Percentiles rank a stretch among this genome's conserved stretches.
Evolutionary conservation across 176 grass and related monocot genomes (phyloP).

Genomic region (Oryza australiensis): DNA sequence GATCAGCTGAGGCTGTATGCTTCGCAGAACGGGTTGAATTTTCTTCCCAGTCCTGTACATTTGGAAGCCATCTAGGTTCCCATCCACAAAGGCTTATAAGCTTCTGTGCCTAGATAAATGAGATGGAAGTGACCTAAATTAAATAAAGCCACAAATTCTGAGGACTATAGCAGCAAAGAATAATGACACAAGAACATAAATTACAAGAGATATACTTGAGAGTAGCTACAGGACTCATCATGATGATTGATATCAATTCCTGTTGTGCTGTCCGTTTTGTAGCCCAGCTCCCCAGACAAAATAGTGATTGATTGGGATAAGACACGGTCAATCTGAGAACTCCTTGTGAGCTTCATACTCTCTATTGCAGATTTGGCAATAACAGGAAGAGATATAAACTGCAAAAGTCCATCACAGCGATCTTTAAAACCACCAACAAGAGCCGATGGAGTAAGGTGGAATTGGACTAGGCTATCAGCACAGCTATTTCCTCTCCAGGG

Average conservation of each 20-base stretch:
- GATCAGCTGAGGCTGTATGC: slow-evolving; percentile 62
- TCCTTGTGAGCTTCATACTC: slow-evolving; percentile 80
- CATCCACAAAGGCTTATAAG: slow-evolving; percentile 98
- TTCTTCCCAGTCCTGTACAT: slow-evolving; percentile 96
- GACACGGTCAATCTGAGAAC: slow-evolving; percentile 59
- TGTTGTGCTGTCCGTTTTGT: slow-evolving; percentile 48
- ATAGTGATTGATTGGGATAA: slow-evolving; percentile 66
- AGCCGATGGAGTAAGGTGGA: slow-evolving; percentile 70
- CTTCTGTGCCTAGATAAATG: slow-evolving; percentile 83
- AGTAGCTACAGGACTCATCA: slow-evolving; percentile 63
- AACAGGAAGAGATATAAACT: slow-evolving; percentile 76
- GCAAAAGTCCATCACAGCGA: slow-evolving; percentile 80
- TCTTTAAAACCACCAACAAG: slow-evolving; percentile 96
- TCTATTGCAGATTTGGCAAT: slow-evolving; percentile 75
- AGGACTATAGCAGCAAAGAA: slow-evolving; percentile 26
- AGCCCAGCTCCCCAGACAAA: slow-evolving; percentile 74
- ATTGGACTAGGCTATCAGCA: slow-evolving; percentile 85
- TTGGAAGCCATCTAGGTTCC: slow-evolving; percentile 99
- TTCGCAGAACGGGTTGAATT: slow-evolving; percentile 86
- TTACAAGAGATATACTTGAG: slow-evolving; percentile 62
- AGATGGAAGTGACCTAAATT: slow-evolving; percentile 45
- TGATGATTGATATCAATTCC: slow-evolving; percentile 63
- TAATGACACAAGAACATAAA: slow-evolving; percentile 20
- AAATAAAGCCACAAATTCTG: slow-evolving; percentile 46
- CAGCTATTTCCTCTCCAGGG: slow-evolving; percentile 94